Evolutionary conservation across 1,284 basidiomycete genomes (phyloP).

Genomic region (Cryptococcus jaspeensis): DNA sequence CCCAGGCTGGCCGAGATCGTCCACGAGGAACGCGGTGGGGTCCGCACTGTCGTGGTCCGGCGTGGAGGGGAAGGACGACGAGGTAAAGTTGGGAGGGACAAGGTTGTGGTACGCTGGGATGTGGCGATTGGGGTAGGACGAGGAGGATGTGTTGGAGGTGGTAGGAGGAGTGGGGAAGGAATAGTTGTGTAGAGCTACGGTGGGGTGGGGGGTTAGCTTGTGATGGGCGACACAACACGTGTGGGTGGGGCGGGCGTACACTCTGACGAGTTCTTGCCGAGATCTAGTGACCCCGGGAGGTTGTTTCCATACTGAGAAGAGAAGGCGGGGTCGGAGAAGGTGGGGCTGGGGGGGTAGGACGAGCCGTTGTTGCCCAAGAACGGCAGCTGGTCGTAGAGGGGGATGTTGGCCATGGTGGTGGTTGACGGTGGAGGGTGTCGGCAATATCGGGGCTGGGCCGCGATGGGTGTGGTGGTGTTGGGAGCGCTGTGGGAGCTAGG

Average conservation of each 20-base stretch:
- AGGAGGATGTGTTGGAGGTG: constrained; percentile 6
- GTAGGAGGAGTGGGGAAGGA: constrained; percentile 14
- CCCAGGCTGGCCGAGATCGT: constrained; percentile 32
- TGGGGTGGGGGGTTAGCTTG: neutral
- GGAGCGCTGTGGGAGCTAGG: neutral
- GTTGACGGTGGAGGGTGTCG: neutral
- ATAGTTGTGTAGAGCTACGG: constrained; percentile 10
- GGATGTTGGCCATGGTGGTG: constrained; percentile 17
- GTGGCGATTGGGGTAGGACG: constrained; percentile 11
- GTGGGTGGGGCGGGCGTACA: neutral
- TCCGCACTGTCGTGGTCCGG: constrained; percentile 16
- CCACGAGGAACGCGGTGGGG: constrained; percentile 28
- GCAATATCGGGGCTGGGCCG: neutral
- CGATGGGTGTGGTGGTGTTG: too few relatives aligned
- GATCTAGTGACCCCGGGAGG: neutral
- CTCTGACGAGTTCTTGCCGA: neutral
- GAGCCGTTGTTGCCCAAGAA: constrained; percentile 1
- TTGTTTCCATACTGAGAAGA: constrained; percentile 6
- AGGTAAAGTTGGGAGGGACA: constrained; percentile 13
- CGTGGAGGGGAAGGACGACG: constrained; percentile 12
- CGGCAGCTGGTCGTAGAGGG: constrained; percentile 18
- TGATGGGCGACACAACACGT: neutral
- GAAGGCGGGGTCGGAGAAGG: constrained; percentile 19
- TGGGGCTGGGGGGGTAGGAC: constrained; percentile 17
- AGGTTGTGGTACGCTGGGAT: constrained; percentile 13